phyloP scores from a whole-genome alignment of 164 flowering plant species.

The Sextonia rubra region DNA sequence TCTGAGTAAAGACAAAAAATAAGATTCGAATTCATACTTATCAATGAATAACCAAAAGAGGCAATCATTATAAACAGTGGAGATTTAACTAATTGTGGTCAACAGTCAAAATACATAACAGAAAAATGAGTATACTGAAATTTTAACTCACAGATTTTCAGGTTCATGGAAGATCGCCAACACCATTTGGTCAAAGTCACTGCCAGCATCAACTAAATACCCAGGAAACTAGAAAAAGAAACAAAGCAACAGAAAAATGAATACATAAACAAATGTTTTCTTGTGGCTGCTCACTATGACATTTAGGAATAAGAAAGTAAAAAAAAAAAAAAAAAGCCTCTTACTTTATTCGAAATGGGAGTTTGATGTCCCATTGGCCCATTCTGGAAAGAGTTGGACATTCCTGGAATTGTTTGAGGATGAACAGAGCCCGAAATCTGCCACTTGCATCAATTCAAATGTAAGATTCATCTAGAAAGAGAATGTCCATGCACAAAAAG shows the following conservation, averaged over 20 bases:
- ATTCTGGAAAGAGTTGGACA: constrained; percentile 22
- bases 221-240: constrained; percentile 32
- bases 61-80: no score
- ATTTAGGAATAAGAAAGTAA: not conserved
- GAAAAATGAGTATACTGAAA: no score
- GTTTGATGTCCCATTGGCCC: constrained; percentile 35
- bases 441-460: constrained; percentile 17
- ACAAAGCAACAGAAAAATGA: not conserved
- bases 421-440: constrained; percentile 32
- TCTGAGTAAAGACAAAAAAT: no score
- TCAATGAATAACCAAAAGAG: no score
- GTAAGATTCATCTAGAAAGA: constrained; percentile 3
- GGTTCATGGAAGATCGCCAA: constrained; percentile 52
- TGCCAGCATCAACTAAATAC: constrained; percentile 30
- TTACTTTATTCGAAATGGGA: constrained; percentile 45
- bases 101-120: not conserved
- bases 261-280: not conserved
- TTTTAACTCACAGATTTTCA: constrained; percentile 45
- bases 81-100: no score
- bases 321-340: constrained; percentile 2
- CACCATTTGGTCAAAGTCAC: constrained; percentile 44
- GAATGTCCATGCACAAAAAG: not conserved
- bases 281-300: not conserved
- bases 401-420: constrained; percentile 32
- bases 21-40: no score